Percentiles rank a stretch among this genome's conserved stretches.
phyloP scores from a whole-genome alignment of 305 asterid genomes.

The Fraxinus floribunda region DNA sequence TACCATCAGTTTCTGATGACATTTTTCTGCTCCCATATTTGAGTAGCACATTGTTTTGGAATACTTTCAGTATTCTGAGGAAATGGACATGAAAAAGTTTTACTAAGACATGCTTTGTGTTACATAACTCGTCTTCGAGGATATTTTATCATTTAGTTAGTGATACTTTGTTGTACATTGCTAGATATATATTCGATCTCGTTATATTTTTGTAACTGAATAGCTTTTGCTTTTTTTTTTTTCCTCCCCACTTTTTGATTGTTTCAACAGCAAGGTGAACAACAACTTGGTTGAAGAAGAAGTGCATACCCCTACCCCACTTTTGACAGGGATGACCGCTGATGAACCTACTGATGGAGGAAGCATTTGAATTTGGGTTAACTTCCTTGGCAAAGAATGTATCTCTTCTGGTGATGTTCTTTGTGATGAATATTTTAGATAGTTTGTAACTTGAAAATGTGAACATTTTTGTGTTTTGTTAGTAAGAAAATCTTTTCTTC shows the following conservation, averaged over 20 bases:
- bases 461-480: slow-evolving; percentile 14
- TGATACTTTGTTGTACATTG: not conserved
- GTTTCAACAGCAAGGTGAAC: slow-evolving; percentile 49
- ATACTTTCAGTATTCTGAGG: not conserved
- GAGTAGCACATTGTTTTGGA: not conserved
- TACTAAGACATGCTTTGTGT: not conserved
- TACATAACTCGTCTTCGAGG: not conserved
- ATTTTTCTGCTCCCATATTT: not conserved
- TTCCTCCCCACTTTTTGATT: not conserved
- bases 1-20: not conserved
- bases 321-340: slow-evolving; percentile 29
- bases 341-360: slow-evolving; percentile 44
- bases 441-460: slow-evolving; percentile 17
- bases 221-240: not conserved
- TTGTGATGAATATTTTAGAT: slow-evolving; percentile 16
- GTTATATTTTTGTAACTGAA: not conserved
- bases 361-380: slow-evolving; percentile 41
- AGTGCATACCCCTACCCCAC: slow-evolving; percentile 24
- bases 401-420: slow-evolving; percentile 17
- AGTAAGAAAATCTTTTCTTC: slow-evolving; percentile 8
- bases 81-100: not conserved
- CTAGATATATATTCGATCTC: not conserved
- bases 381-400: slow-evolving; percentile 23
- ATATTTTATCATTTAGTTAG: not conserved
- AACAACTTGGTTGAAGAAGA: slow-evolving; percentile 36